Conservation (phyloP, 441 rosid genomes). For the Pelargonium fulgidum region DNA sequence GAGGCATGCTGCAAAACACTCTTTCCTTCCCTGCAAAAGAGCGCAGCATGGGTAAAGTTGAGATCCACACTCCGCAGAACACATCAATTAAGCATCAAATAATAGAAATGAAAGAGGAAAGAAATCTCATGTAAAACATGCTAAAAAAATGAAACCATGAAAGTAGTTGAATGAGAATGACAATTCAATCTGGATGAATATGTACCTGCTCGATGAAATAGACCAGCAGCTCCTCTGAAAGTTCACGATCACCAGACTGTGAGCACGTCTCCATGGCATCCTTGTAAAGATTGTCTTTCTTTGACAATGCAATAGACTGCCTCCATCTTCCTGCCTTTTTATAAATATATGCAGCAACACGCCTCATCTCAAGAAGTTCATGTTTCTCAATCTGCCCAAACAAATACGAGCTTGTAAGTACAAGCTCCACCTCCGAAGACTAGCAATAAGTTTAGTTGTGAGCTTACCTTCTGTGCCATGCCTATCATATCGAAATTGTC, state of each 20-base stretch:
- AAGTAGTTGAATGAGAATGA: neutral
- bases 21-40: conserved; percentile 24
- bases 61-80: too few species aligned
- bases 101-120: too few species aligned
- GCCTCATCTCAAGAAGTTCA: conserved; percentile 98
- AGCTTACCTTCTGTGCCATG: conserved; percentile 25
- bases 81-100: too few species aligned
- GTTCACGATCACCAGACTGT: conserved; percentile 96
- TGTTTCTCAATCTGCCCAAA: conserved; percentile 80
- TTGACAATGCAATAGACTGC: conserved; percentile 95
- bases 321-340: conserved; percentile 99
- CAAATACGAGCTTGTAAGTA: neutral
- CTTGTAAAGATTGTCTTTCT: conserved; percentile 86
- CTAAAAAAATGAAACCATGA: too few species aligned
- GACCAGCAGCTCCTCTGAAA: conserved; percentile 96
- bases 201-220: conserved; percentile 96
- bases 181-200: neutral
- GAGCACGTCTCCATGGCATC: conserved; percentile 99
- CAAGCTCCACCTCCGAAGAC: conserved; percentile 19
- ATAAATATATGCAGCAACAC: conserved; percentile 97
- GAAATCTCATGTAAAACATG: too few species aligned
- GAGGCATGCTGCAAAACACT: conserved; percentile 27
- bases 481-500: conserved; percentile 30
- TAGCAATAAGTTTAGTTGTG: conserved; percentile 15
- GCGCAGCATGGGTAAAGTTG: neutral